These are phyloP conservation scores for Aspergillus bombycis DNA, from an alignment of 2,329 filamentous ascomycete genomes.

Conservation along the genomic window DNA sequence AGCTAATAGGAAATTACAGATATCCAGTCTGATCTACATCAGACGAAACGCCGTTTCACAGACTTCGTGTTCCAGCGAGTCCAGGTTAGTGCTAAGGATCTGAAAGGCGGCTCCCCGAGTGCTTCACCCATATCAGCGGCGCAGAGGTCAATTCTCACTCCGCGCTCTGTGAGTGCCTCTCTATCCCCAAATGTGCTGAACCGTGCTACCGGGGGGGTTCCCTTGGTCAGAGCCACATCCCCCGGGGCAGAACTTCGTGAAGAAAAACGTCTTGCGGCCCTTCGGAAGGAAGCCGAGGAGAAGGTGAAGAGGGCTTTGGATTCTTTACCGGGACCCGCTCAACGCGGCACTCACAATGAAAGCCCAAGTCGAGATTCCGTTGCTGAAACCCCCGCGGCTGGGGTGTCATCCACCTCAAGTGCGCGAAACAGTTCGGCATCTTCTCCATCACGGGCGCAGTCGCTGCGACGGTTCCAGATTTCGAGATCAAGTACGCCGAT, in stretches of 20 bases:
- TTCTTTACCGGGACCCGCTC: conserved; percentile 19
- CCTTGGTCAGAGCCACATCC: conserved; percentile 45
- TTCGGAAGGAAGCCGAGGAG: conserved; percentile 34
- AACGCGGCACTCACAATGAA: neutral
- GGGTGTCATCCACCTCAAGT: conserved; percentile 17
- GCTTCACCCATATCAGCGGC: conserved; percentile 23
- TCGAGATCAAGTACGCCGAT: conserved; percentile 34
- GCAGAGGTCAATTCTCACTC: conserved; percentile 33
- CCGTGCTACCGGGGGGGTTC: conserved; percentile 33
- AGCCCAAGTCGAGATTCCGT: neutral
- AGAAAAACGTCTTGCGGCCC: conserved; percentile 32
- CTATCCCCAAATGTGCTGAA: conserved; percentile 21
- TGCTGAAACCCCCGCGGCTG: neutral
- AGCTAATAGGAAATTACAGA: conserved; percentile 31
- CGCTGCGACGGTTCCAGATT: conserved; percentile 46
- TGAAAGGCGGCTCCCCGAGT: conserved; percentile 16
- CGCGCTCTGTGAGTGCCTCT: conserved; percentile 39
- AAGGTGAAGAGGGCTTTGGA: conserved; percentile 32
- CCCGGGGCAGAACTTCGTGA: conserved; percentile 47
- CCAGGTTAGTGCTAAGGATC: conserved; percentile 26
- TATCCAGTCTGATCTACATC: conserved; percentile 48
- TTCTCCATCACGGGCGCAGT: conserved; percentile 22
- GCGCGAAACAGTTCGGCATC: conserved; percentile 19
- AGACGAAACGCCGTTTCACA: conserved; percentile 52
- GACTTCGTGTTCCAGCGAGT: conserved; percentile 53